Base-by-base conservation (phyloP, 1,139 yeast species). In the Saccharomyces hybrid region DNA sequence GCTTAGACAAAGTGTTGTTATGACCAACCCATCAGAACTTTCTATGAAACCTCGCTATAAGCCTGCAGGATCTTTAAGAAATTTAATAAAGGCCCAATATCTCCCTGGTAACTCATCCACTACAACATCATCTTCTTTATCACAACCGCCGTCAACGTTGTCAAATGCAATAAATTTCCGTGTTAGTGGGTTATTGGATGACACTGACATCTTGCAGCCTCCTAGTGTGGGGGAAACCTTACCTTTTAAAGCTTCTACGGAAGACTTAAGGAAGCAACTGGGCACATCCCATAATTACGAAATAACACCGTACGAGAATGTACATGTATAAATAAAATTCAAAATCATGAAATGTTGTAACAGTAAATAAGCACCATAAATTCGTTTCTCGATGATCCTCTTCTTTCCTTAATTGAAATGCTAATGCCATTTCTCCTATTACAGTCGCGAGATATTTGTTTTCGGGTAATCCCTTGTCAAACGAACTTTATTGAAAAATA, bases 21-120 rank as follows among this genome's bases (percentile, higher is more conserved):
- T 86, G 89, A 76, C 83, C 59, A 82, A 85, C 62, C 89, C 91
- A 1, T 83, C 82, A 3, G 87, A 82, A 55, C 80, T 86, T 57
- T 77, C 62, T 5, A 77, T 78, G 58, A 78, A 73, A 53, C 76
- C 82, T 57, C 75, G 77, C 50, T 84, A 77, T 69, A 82, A 79
- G 67, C 90, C 91, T 1, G 89, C 89, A 13, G 90, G 90, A 14
- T 70, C 80, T 0, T 71, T 77, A 32, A 60, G 71, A 42, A 64
- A 66, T 19, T 62, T 63, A 8, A 14, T 46, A 14, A 46, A 51
- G 13, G 44, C 26, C 25, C 53, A 51, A 23, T 19, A 46, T 13
- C 50, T 26, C 3, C 28, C 46, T 28, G 25, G 41, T 11, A 31
- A 14, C 27, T 14, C 29, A n/a, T 14, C 19, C 19, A 29, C 27